Evolutionary conservation across 208 protist genomes (phyloP).

Genomic region (Strigomonas culicis): DNA sequence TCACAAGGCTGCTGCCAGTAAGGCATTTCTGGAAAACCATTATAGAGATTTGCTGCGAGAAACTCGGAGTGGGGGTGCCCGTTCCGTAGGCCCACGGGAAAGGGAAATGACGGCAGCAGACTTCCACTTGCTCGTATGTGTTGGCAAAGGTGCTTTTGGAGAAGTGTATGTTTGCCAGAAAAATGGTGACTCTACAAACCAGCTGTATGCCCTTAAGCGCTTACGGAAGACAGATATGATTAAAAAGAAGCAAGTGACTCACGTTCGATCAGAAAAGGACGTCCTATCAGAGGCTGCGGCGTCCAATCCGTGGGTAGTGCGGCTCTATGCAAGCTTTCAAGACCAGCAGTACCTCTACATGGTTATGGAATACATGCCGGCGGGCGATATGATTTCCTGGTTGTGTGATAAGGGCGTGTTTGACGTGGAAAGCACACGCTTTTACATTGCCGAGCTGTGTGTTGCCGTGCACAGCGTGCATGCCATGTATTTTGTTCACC

Average conservation of each 20-base stretch:
- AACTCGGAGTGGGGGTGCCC: constrained; percentile 39
- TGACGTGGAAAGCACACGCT: constrained; percentile 77
- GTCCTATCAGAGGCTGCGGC: constrained; percentile 80
- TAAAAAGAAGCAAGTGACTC: constrained; percentile 80
- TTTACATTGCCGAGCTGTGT: constrained; percentile 92
- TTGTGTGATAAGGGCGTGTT: constrained; percentile 88
- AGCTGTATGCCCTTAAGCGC: constrained; percentile 89
- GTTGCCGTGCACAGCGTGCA: constrained; percentile 89
- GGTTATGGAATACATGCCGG: constrained; percentile 95
- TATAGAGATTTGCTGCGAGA: constrained; percentile 72
- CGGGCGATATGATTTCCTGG: constrained; percentile 93
- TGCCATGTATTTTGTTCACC: constrained; percentile 89
- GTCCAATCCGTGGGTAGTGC: constrained; percentile 87
- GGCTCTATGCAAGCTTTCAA: constrained; percentile 91
- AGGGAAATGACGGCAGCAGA: constrained; percentile 66
- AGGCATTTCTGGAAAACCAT: constrained; percentile 83
- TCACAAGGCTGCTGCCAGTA: constrained; percentile 84
- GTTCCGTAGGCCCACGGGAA: constrained; percentile 63
- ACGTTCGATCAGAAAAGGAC: constrained; percentile 90
- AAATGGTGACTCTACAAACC: constrained; percentile 49
- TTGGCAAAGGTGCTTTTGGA: constrained; percentile 89
- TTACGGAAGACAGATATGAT: constrained; percentile 93
- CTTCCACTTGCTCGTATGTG: constrained; percentile 87
- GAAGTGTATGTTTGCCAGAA: constrained; percentile 88
- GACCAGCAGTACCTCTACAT: constrained; percentile 92